Evolutionary conservation across 1,284 basidiomycete genomes (phyloP).

Genomic region (Athelia sp.): DNA sequence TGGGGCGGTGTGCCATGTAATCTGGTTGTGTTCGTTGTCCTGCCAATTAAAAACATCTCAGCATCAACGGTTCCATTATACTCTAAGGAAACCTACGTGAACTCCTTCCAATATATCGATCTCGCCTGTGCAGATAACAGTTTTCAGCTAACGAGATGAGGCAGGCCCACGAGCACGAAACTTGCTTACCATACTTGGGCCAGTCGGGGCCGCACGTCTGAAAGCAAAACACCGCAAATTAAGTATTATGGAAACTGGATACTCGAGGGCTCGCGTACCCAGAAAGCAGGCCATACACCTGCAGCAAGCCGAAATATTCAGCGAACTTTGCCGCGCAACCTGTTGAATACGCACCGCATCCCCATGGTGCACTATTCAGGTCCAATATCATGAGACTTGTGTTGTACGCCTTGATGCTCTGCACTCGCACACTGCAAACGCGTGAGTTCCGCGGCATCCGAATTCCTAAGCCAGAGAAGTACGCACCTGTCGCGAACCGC

Average conservation of each 20-base stretch:
- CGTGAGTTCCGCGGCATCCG: no score
- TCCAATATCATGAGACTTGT: conserved; percentile 69
- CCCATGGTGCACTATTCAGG: conserved; percentile 63
- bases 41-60: no score
- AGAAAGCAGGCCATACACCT: conserved; percentile 68
- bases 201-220: conserved; percentile 40
- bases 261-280: conserved; percentile 31
- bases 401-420: conserved; percentile 50
- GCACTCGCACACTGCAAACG: conserved; percentile 53
- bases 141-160: not conserved
- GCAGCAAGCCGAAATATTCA: conserved; percentile 3
- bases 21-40: conserved; percentile 73
- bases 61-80: no score
- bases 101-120: conserved; percentile 81
- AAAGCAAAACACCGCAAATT: conserved; percentile 1
- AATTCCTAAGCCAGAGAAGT: no score
- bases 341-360: conserved; percentile 51
- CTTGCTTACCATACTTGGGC: conserved; percentile 34
- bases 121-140: conserved; percentile 42
- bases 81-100: no score
- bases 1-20: conserved; percentile 65
- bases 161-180: no score
- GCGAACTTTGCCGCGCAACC: not conserved
- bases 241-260: not conserved
- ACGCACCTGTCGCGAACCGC: conserved; percentile 52